Percentiles rank a stretch among this genome's conserved stretches.
phyloP scores from a whole-genome alignment of 2,329 filamentous ascomycete genomes.

The Clarireedia hainanense region DNA sequence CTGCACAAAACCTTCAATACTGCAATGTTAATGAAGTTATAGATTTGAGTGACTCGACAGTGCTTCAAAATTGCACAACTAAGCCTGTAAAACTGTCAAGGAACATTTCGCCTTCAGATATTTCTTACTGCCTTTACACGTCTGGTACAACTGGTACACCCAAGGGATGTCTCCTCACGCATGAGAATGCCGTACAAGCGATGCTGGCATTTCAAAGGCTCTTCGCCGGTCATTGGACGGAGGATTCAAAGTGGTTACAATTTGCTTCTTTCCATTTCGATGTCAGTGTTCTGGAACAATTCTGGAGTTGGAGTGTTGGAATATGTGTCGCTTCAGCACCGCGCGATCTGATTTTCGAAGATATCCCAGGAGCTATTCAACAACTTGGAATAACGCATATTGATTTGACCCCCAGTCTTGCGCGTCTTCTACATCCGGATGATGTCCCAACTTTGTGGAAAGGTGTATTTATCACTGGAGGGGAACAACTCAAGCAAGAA shows the following conservation, averaged over 20 bases:
- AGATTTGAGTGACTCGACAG: slow-evolving; percentile 21
- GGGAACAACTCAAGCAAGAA: slow-evolving; percentile 80
- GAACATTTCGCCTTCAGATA: slow-evolving; percentile 21
- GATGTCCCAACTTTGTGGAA: slow-evolving; percentile 72
- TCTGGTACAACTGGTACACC: slow-evolving; percentile 33
- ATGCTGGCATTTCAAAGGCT: slow-evolving; percentile 79
- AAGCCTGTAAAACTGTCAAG: slow-evolving; percentile 22
- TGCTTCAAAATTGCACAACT: slow-evolving; percentile 11
- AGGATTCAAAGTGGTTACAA: slow-evolving; percentile 73
- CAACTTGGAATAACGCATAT: slow-evolving; percentile 76
- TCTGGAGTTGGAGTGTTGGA: slow-evolving; percentile 90
- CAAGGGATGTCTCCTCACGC: slow-evolving; percentile 66
- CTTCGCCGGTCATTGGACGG: slow-evolving; percentile 67
- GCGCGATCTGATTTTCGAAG: slow-evolving; percentile 77
- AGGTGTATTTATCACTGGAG: slow-evolving; percentile 89
- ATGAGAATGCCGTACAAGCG: slow-evolving; percentile 82
- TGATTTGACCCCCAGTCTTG: slow-evolving; percentile 82
- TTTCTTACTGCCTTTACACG: slow-evolving; percentile 31
- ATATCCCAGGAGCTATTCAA: slow-evolving; percentile 66
- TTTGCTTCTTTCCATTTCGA: slow-evolving; percentile 95
- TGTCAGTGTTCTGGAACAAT: slow-evolving; percentile 87
- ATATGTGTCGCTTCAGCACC: slow-evolving; percentile 78
- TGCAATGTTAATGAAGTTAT: slow-evolving; percentile 16
- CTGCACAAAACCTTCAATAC: slow-evolving; percentile 33
- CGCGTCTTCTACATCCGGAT: slow-evolving; percentile 67